Percentiles rank a stretch among this genome's conserved stretches.
phyloP scores from a whole-genome alignment of 306 rosid species.

The Alnus glutinosa region DNA sequence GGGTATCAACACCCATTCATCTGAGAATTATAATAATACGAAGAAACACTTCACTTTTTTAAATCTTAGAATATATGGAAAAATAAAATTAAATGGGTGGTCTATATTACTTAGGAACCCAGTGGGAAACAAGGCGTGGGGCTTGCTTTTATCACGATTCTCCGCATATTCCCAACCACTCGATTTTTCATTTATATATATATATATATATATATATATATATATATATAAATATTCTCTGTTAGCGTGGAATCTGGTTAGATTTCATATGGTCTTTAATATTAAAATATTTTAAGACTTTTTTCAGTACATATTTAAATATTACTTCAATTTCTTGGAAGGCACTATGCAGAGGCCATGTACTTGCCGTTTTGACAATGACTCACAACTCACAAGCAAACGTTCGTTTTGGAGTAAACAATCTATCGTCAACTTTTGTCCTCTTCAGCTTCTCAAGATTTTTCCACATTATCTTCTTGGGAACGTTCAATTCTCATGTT shows the following conservation, averaged over 20 bases:
- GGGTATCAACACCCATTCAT: too few relatives aligned
- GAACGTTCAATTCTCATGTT: not conserved
- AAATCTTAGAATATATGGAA: too few relatives aligned
- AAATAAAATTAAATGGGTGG: too few relatives aligned
- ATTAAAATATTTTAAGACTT: too few relatives aligned
- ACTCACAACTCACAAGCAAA: not conserved
- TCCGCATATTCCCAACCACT: constrained; percentile 35
- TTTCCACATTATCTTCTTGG: constrained; percentile 24
- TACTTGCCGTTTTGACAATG: constrained; percentile 11
- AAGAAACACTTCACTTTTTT: too few relatives aligned
- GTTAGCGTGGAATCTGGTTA: too few relatives aligned
- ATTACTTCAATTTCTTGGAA: too few relatives aligned
- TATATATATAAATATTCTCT: too few relatives aligned
- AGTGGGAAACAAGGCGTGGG: constrained; percentile 48
- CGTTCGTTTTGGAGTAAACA: too few relatives aligned
- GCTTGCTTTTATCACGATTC: constrained; percentile 40
- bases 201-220: not conserved
- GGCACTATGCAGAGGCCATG: not conserved
- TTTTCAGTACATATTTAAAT: too few relatives aligned
- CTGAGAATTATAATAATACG: too few relatives aligned
- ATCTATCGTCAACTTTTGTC: not conserved
- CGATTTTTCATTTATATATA: constrained; percentile 4
- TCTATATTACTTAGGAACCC: not conserved
- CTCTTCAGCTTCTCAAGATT: not conserved
- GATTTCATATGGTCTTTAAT: not conserved